Base-by-base conservation (phyloP, 192 early-diverging fungal species). In the Linnemannia schmuckeri region DNA sequence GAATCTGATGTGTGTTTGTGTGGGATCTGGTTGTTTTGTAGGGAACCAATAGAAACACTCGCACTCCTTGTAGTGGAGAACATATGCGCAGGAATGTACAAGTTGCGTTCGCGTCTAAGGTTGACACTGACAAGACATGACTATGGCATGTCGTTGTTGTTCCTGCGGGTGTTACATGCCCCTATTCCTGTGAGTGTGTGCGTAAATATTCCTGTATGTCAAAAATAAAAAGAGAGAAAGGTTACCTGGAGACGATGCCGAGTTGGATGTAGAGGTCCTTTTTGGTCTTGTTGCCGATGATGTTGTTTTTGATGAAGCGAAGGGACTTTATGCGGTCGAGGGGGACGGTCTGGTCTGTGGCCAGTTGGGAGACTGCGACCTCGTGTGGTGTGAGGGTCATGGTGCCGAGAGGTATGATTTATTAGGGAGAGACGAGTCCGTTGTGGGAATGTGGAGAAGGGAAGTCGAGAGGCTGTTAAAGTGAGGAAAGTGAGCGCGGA, bases 281-380 rank as follows among this genome's bases (percentile, higher is more conserved):
- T 80, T 96, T 96, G 24, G 94, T 94, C 70, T 90, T 91, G 81
- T 96, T 96, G 70, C 96, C 96, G 87, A 97, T 97, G 66, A 96
- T 91, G 61, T 91, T 88, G 76, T 97, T 97, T 85, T 96, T 97
- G 81, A 97, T 96, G 83, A 93, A 94, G 22, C 95, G 93, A 17
- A 93, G 77, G 30, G 92, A 91, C 72, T 88, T 91, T 22, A 92
- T 81, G 52, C 88, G 88, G n/a, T 89, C 88, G 35, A 75, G 49
- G 6, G 89, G 79, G 13, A 80, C 72, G 17, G 78, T 18, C 46
- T 93, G 91, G 30, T 24, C 38, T 17, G 90, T 88, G 68, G 52
- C 68, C 68, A 93, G 75, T 70, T 93, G 90, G 41, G 82, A 77
- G 52, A 93, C 88, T 54, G 91, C 90, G 79, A 91, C 88, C 66